Evolutionary conservation across 129 eudicot genomes (phyloP).

Genomic region (Arctium lappa): DNA sequence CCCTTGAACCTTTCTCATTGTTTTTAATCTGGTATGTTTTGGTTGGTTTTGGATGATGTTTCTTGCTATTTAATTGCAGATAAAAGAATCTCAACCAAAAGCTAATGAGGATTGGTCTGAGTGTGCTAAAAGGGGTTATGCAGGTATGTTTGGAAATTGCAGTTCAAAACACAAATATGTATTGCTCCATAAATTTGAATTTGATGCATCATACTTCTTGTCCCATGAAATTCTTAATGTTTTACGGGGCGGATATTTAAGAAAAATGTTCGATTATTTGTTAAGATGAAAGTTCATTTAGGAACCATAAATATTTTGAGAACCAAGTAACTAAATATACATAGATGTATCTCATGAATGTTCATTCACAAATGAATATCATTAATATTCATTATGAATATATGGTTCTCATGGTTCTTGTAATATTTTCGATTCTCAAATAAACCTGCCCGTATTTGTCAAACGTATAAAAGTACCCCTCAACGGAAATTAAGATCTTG

Average conservation of each 20-base stretch:
- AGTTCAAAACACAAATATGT: neutral
- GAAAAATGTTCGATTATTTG: neutral
- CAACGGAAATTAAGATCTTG: too few species aligned
- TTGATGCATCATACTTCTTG: neutral
- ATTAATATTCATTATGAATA: neutral
- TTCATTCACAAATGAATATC: too few species aligned
- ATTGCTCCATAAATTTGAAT: neutral
- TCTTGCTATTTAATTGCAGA: constrained; percentile 27
- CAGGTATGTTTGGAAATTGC: constrained; percentile 44
- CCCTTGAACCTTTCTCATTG: neutral
- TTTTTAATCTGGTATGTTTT: neutral
- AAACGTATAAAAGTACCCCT: too few species aligned
- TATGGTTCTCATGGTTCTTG: neutral
- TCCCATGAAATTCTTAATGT: neutral
- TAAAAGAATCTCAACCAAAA: constrained; percentile 50
- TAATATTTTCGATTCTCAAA: too few species aligned
- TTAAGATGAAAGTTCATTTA: neutral
- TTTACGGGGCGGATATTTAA: neutral
- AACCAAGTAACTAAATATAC: neutral
- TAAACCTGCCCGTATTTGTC: too few species aligned
- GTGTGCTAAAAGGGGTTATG: constrained; percentile 78
- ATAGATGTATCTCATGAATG: neutral
- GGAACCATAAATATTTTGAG: neutral
- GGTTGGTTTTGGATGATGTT: neutral
- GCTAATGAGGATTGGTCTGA: constrained; percentile 66